Conservation (phyloP, 148 eudicot species). For the Rhododendron griersonianum region DNA sequence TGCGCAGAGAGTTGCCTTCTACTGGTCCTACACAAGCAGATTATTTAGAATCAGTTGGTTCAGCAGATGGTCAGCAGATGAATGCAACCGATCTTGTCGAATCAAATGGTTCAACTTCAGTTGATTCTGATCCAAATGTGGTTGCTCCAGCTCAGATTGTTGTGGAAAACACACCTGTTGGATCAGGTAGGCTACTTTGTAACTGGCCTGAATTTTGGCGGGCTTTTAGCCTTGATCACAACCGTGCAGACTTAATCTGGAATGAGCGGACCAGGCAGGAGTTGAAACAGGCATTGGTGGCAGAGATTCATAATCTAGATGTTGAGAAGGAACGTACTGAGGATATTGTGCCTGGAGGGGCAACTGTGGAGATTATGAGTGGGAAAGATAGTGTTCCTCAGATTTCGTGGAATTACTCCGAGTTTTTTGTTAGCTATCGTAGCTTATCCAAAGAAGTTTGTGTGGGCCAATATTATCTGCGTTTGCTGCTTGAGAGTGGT, state of each 20-base stretch:
- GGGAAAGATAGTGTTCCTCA: slow-evolving; percentile 72
- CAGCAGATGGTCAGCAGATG: slow-evolving; percentile 35
- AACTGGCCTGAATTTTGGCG: slow-evolving; percentile 99
- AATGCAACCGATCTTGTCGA: slow-evolving; percentile 29
- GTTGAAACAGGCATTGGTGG: slow-evolving; percentile 79
- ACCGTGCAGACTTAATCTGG: slow-evolving; percentile 98
- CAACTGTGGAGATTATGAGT: slow-evolving; percentile 31
- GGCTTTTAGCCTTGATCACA: slow-evolving; percentile 93
- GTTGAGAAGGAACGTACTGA: slow-evolving; percentile 93
- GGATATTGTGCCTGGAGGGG: slow-evolving; percentile 80
- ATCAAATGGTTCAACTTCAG: slow-evolving; percentile 29
- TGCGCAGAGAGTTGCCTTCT: slow-evolving; percentile 33
- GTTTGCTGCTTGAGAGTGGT: slow-evolving; percentile 92
- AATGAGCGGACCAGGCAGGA: slow-evolving; percentile 98
- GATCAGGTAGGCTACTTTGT: slow-evolving; percentile 88
- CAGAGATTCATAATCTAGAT: slow-evolving; percentile 91
- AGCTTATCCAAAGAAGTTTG: slow-evolving; percentile 99
- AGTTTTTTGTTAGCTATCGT: slow-evolving; percentile 80
- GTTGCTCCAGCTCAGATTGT: slow-evolving; percentile 96
- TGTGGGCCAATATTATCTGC: slow-evolving; percentile 95
- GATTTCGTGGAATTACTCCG: slow-evolving; percentile 95
- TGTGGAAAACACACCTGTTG: slow-evolving; percentile 81
- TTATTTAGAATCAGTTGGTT: slow-evolving; percentile 34
- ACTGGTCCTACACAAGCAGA: slow-evolving; percentile 31
- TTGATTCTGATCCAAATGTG: slow-evolving; percentile 43